phyloP scores from a whole-genome alignment of 768 basidiomycete species.

The Hortiboletus campestris region DNA sequence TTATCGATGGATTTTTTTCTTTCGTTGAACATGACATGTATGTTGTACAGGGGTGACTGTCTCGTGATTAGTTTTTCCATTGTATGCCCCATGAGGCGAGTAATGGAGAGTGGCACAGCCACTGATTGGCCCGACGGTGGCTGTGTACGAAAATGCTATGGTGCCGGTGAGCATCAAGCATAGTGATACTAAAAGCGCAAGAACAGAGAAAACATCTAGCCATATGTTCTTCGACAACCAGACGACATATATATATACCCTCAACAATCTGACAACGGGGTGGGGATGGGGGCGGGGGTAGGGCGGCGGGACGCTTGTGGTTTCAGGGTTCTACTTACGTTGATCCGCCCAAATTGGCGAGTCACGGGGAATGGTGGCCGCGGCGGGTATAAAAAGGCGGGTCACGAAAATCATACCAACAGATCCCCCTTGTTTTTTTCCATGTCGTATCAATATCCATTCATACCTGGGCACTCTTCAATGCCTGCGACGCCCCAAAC shows the following conservation, averaged over 20 bases:
- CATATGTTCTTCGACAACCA: no score
- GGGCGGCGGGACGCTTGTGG: background rate
- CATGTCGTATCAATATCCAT: conserved; percentile 53
- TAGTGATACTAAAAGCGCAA: no score
- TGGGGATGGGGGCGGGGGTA: background rate
- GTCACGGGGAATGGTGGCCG: conserved; percentile 18
- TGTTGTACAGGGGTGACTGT: background rate
- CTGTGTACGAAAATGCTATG: background rate
- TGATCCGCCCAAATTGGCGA: conserved; percentile 18
- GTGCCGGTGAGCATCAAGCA: no score
- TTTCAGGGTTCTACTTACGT: conserved; percentile 11
- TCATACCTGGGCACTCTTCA: conserved; percentile 46
- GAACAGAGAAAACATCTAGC: no score
- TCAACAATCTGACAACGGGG: background rate
- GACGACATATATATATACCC: background rate
- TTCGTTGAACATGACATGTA: no score
- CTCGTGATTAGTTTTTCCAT: background rate
- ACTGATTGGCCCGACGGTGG: background rate
- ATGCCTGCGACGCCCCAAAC: conserved; percentile 48
- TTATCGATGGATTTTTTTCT: no score
- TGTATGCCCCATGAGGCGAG: background rate
- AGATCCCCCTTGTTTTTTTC: conserved; percentile 31
- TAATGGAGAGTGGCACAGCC: background rate
- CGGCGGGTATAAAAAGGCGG: conserved; percentile 33
- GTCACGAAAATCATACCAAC: conserved; percentile 13